These are phyloP conservation scores for Coelastrella sp. DNA, from an alignment of 139 green algal genomes.

Conservation along the genomic window DNA sequence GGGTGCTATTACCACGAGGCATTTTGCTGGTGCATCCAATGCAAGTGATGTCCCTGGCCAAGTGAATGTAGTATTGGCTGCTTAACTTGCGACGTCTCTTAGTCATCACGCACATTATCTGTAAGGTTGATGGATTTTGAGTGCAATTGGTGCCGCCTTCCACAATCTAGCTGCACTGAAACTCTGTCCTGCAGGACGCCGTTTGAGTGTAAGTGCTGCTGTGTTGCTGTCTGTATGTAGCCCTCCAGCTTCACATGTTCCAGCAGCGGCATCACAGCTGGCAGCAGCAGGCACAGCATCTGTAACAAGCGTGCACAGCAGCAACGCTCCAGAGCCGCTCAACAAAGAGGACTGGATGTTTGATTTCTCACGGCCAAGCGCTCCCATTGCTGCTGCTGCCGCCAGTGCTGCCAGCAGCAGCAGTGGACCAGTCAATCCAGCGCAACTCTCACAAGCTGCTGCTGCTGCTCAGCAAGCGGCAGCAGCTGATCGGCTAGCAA, in stretches of 20 bases:
- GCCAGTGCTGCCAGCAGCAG: neutral
- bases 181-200: too few species aligned
- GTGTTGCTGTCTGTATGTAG: neutral
- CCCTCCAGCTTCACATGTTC: neutral
- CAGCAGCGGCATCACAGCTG: neutral
- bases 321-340: neutral
- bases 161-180: too few species aligned
- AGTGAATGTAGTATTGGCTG: too few species aligned
- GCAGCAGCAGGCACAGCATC: neutral
- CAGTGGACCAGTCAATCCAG: conserved; percentile 18
- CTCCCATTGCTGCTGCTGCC: neutral
- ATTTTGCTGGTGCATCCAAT: too few species aligned
- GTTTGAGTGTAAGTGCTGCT: too few species aligned
- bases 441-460: conserved; percentile 25
- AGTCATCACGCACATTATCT: too few species aligned
- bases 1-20: too few species aligned
- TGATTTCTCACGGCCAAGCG: neutral
- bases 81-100: too few species aligned
- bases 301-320: too few species aligned
- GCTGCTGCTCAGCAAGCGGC: conserved; percentile 28
- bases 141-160: too few species aligned
- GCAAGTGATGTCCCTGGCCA: too few species aligned
- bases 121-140: too few species aligned
- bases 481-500: conserved; percentile 15
- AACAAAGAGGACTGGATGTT: conserved; percentile 48